Evolutionary conservation across 2,329 filamentous ascomycete species (phyloP).

Genomic region (Aspergillus sp.): DNA sequence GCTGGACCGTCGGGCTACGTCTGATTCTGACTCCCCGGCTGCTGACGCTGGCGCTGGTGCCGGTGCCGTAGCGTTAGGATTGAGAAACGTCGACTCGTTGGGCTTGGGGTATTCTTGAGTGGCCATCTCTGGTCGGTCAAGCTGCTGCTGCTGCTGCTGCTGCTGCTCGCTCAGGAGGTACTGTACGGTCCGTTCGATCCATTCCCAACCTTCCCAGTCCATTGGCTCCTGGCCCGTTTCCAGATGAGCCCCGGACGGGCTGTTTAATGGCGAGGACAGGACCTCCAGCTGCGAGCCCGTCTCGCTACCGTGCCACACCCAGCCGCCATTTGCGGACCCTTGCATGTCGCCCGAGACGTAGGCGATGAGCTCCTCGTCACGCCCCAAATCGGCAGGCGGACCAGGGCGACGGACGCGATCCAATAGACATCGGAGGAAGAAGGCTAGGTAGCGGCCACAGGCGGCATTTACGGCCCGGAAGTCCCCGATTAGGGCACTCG

Average conservation of each 20-base stretch:
- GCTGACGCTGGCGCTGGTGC: not conserved
- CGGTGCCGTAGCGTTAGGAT: slow-evolving; percentile 13
- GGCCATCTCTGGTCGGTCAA: slow-evolving; percentile 29
- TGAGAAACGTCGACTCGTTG: slow-evolving; percentile 12
- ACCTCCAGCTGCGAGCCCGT: slow-evolving; percentile 32
- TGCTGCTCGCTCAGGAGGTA: slow-evolving; percentile 46
- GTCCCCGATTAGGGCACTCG: slow-evolving; percentile 62
- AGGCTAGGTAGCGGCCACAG: slow-evolving; percentile 72
- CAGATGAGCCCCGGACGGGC: slow-evolving; percentile 8
- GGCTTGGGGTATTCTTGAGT: slow-evolving; percentile 14
- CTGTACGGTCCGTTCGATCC: slow-evolving; percentile 57
- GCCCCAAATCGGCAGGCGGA: slow-evolving; percentile 37
- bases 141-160: slow-evolving; percentile 17
- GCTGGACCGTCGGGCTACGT: slow-evolving; percentile 17
- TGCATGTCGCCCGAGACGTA: slow-evolving; percentile 85
- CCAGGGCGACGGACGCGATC: slow-evolving; percentile 44
- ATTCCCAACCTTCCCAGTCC: slow-evolving; percentile 76
- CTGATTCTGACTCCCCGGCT: slow-evolving; percentile 6
- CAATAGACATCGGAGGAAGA: slow-evolving; percentile 65
- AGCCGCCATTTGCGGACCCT: slow-evolving; percentile 64
- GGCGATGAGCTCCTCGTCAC: slow-evolving; percentile 79
- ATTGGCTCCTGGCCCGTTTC: slow-evolving; percentile 22
- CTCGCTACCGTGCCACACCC: slow-evolving; percentile 69
- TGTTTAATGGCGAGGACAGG: slow-evolving; percentile 13
- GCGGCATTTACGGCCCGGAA: slow-evolving; percentile 63